Base-by-base conservation (phyloP, 306 rosid genomes). In the Bauhinia variegata region DNA sequence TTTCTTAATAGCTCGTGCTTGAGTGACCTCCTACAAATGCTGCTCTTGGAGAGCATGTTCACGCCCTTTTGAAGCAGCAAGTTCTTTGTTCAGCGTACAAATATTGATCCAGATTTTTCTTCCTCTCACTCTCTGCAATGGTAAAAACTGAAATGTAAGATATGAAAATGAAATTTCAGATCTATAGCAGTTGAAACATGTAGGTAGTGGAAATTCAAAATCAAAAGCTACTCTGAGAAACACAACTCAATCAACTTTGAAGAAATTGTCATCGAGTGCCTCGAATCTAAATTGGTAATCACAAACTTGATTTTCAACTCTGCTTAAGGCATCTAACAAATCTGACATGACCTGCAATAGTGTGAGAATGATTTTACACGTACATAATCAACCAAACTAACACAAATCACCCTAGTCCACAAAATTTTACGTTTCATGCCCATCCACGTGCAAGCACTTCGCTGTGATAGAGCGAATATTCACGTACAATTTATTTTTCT, bases 31-130 rank as follows among this genome's bases (percentile, higher is more conserved):
- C 60, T 86, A 89, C 78, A 84, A 56, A 67, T 88, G 91, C 67
- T 88, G 95, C 34, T 83, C 85, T 60, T 93, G 96, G 58, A 93
- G 80, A 42, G 83, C 83, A 60, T 85, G 78, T 65, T 93, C 90
- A 1, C 96, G 95, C 47, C 87, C 91, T 80, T 82, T 88, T 31
- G 96, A 82, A 68, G 98, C 98, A 16, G 95, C 89, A 19, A 93
- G 96, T 79, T 93, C 96, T 76, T n/a, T 93, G 97, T 56, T 93
- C 83, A 0, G 75, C 64, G 47, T 80, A 71, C 19, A 86, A 65
- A 43, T 86, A 83, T 74, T 81, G 83, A 48, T 93, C 97, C 77
- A 78, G 64, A 71, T 76, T 74, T 59, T 80, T 84, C 75, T 86
- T 89, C 87, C 85, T 85, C 80, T 89, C 97, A 10, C 80, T 73